Evolutionary conservation across 2,329 filamentous ascomycete genomes (phyloP).

Genomic region (Claviceps africana): DNA sequence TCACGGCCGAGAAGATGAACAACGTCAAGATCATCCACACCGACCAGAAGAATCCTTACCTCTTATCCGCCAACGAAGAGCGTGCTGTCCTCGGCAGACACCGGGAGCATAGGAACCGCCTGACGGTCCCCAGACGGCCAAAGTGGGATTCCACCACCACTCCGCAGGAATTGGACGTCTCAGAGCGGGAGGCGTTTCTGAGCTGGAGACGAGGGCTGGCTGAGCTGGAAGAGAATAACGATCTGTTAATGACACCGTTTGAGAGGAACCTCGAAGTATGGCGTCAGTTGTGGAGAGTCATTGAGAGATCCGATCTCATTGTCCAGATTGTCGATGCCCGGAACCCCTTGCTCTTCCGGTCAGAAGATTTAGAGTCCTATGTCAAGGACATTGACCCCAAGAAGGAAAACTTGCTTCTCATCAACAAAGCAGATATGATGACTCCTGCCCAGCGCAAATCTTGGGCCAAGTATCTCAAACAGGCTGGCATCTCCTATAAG

Average conservation of each 20-base stretch:
- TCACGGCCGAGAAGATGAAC: conserved; percentile 97
- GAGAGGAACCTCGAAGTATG: conserved; percentile 96
- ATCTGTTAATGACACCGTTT: conserved; percentile 93
- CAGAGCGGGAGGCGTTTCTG: conserved; percentile 68
- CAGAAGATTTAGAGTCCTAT: conserved; percentile 82
- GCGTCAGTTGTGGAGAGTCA: conserved; percentile 95
- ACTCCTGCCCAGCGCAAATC: conserved; percentile 63
- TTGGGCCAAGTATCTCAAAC: conserved; percentile 80
- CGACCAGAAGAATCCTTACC: conserved; percentile 89
- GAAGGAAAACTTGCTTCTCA: conserved; percentile 82
- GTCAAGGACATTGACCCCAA: conserved; percentile 81
- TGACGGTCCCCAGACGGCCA: conserved; percentile 84
- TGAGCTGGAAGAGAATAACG: conserved; percentile 84
- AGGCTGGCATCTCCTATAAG: conserved; percentile 71
- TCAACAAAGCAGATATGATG: conserved; percentile 99
- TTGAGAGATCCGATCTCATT: conserved; percentile 86
- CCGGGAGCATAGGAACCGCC: conserved; percentile 57
- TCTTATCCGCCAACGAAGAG: conserved; percentile 78
- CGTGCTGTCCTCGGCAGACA: conserved; percentile 66
- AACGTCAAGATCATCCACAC: conserved; percentile 98
- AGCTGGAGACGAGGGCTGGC: conserved; percentile 84
- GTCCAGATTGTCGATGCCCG: conserved; percentile 97
- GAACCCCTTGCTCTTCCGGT: conserved; percentile 87
- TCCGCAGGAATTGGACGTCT: conserved; percentile 61
- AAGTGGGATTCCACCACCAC: conserved; percentile 81